phyloP scores from a whole-genome alignment of 2,329 filamentous ascomycete species.

The Geosmithia putterillii region DNA sequence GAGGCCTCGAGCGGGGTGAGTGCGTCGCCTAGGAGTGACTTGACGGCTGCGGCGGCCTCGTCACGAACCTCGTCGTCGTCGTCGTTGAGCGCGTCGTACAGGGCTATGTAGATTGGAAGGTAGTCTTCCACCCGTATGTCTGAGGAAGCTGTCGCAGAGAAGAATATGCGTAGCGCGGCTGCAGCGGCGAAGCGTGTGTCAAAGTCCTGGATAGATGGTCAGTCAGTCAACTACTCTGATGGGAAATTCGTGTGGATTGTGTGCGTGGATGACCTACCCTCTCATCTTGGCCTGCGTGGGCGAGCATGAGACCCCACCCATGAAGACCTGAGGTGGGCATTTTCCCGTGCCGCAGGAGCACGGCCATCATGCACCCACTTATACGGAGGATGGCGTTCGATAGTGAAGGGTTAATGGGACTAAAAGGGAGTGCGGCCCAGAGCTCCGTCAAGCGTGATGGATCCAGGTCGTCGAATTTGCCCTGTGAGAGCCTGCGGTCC shows the following conservation, averaged over 20 bases:
- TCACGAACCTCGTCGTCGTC: slow-evolving; percentile 84
- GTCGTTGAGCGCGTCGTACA: slow-evolving; percentile 73
- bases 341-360: slow-evolving; percentile 12
- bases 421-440: slow-evolving; percentile 25
- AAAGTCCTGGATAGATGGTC: slow-evolving; percentile 36
- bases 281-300: slow-evolving; percentile 32
- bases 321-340: slow-evolving; percentile 10
- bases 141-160: slow-evolving; percentile 11
- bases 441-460: slow-evolving; percentile 19
- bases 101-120: slow-evolving; percentile 46
- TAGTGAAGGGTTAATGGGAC: slow-evolving; percentile 32
- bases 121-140: slow-evolving; percentile 19
- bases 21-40: slow-evolving; percentile 28
- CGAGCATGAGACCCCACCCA: slow-evolving; percentile 38
- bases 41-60: slow-evolving; percentile 39
- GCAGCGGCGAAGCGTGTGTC: slow-evolving; percentile 51
- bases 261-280: slow-evolving; percentile 22
- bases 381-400: slow-evolving; percentile 34
- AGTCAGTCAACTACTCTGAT: not conserved
- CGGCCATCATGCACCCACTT: slow-evolving; percentile 31
- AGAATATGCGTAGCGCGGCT: slow-evolving; percentile 41
- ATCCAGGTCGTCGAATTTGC: slow-evolving; percentile 15
- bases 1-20: slow-evolving; percentile 36
- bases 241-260: not conserved
- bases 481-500: slow-evolving; percentile 22